Base-by-base conservation (phyloP, 176 grass and related monocot species). In the Eleusine coracana region DNA sequence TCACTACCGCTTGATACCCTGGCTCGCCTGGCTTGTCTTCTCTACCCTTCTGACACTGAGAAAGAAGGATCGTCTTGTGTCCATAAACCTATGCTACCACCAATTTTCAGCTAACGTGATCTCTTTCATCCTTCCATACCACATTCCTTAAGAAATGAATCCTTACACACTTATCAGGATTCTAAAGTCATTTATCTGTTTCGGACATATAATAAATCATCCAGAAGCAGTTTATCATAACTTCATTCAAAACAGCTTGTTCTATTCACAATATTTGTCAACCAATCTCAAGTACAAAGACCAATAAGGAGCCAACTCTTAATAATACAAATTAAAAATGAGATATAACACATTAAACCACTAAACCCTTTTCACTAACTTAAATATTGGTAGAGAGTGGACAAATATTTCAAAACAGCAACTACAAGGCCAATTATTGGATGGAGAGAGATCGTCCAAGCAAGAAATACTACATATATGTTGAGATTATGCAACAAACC, bases 401-500 rank as follows among this genome's bases (percentile, higher is more conserved):
- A 45, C 13, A 51, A 50, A 37, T 39, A 79, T 38, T 79, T 67
- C 38, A 34, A 52, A 52, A 34, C 11, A 68, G 20, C 12, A 2
- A 38, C 44, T 80, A 48, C 45, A 25, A 38, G 10, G 6, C 23
- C 20, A 80, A 52, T 66, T 17, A 66, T n/a, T 66, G 44, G 63
- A 37, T 79, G 63, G 14, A 25, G 17, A 65, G 80, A 76, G 16
- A 28, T 66, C 66, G 17, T 56, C 36, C 29, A 71, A 46, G 10
- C 10, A 82, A 73, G 6, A 66, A 59, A 76, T 45, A 7, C 27
- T 71, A 71, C 5, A 64, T 52, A 6, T 73, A 13, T 71, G 66
- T 81, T 65, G 14, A 55, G 46, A 39, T 29, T 66, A 76, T 65
- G 37, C 48, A 68, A 70, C 77, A 68, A 54, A 91, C 87, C 93